These are phyloP conservation scores for Tolypocladium endophyticum DNA, from an alignment of 2,329 filamentous ascomycete species.

Conservation along the genomic window DNA sequence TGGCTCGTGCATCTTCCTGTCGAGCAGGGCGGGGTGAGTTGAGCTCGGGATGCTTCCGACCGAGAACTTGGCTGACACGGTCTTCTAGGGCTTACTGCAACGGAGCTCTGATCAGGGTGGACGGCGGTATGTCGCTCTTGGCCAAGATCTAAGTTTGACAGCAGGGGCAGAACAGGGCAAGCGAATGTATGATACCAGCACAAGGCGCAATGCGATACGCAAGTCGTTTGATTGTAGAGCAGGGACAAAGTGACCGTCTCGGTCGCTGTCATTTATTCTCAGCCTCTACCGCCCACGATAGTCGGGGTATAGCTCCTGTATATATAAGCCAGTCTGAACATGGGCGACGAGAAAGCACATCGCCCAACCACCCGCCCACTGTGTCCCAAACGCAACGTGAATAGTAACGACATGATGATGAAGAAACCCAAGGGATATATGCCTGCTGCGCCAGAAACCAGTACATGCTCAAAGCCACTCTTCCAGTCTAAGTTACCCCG, in stretches of 20 bases:
- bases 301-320: background rate
- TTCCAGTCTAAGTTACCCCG: background rate
- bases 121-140: conserved; percentile 42
- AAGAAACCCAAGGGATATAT: conserved; percentile 1
- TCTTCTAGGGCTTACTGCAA: conserved; percentile 43
- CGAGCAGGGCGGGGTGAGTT: conserved; percentile 50
- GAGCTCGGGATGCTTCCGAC: background rate
- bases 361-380: background rate
- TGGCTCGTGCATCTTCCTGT: conserved; percentile 60
- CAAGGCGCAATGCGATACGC: background rate
- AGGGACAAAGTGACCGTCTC: background rate
- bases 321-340: background rate
- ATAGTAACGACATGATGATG: background rate
- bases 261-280: background rate
- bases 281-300: background rate
- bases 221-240: background rate
- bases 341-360: background rate
- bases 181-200: background rate
- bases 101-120: conserved; percentile 52
- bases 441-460: background rate
- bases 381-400: background rate
- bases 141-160: conserved; percentile 29
- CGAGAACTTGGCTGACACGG: background rate
- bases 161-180: background rate
- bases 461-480: background rate